Evolutionary conservation across 306 rosid species (phyloP), one percentile per base, ranked within the genome.

Genomic region (Nissolia schottii): DNA sequence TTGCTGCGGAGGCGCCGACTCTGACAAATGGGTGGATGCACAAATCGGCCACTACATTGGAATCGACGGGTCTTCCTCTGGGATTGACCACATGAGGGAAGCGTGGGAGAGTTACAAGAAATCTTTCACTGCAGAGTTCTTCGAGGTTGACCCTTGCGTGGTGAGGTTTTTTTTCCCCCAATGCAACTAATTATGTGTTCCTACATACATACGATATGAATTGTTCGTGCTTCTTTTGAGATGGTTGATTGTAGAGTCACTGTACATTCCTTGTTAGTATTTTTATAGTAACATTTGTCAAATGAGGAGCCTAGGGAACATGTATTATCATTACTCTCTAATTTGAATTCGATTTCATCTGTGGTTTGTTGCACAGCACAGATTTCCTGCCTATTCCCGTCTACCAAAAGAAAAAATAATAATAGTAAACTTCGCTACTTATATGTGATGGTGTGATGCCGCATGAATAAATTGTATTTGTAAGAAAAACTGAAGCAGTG

Each of bases 11-110:
- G 98, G 88, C 29, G 29, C 62, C n/a, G 96, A 86, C 40, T 48
- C 86, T 1, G 89, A 85, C 29, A 94, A 86, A 64, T 93, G 92
- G 94, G 83, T 82, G 71, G 97, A 91, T 67, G 81, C 87, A 12
- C 96, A 91, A 82, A 91, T 89, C 35, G 86, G 88, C 31, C 97
- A 89, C 78, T 94, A 86, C 87, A 87, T 94, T 80, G 99, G 99
- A 77, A 82, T 94, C 13, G 98, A 90, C 86, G 89, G 49, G 19
- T 82, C 91, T 4, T 77, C 91, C 1, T 91, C 97, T 50, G 95
- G 88, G 7, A 85, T 94, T 3, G 59, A 66, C 76, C 95, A 86
- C 71, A 76, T 78, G 54, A 87, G 91, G 58, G 90, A 91, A 79
- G 91, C 91, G 0, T 94, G 91, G 93, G 97, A 89, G 76, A 87